A percentile compares a stretch with the other conserved stretches of the same genome.
phyloP scores from a whole-genome alignment of 306 rosid species.

The Prunus mira region DNA sequence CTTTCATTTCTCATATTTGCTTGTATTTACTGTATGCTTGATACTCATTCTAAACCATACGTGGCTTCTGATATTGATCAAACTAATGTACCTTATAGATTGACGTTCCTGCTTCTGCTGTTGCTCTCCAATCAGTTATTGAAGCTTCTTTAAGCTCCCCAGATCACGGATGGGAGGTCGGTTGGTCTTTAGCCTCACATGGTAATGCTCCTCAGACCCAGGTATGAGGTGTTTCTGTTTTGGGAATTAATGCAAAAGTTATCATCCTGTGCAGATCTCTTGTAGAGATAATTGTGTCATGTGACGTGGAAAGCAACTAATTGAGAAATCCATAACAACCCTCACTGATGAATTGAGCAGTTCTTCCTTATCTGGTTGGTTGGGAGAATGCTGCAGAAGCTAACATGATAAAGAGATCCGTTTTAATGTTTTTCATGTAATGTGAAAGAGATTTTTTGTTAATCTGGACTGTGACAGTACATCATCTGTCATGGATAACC shows the following conservation, averaged over 20 bases:
- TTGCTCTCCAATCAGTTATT: constrained; percentile 64
- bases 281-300: background rate
- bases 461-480: constrained; percentile 26
- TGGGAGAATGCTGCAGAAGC: background rate
- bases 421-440: background rate
- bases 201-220: constrained; percentile 47
- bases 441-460: constrained; percentile 24
- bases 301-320: background rate
- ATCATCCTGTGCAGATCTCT: background rate
- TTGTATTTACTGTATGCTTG: background rate
- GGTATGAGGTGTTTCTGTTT: constrained; percentile 31
- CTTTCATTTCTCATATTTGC: constrained; percentile 7
- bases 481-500: constrained; percentile 32
- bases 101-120: constrained; percentile 68
- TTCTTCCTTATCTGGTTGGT: background rate
- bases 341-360: background rate
- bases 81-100: constrained; percentile 39
- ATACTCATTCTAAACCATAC: background rate
- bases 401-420: background rate
- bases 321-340: background rate
- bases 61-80: constrained; percentile 17
- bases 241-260: background rate
- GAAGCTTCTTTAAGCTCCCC: constrained; percentile 65
- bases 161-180: constrained; percentile 84
- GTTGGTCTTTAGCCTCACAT: constrained; percentile 87